Base-by-base conservation (phyloP, 1,284 basidiomycete genomes). In the Melanopsichium pennsylvanicum region DNA sequence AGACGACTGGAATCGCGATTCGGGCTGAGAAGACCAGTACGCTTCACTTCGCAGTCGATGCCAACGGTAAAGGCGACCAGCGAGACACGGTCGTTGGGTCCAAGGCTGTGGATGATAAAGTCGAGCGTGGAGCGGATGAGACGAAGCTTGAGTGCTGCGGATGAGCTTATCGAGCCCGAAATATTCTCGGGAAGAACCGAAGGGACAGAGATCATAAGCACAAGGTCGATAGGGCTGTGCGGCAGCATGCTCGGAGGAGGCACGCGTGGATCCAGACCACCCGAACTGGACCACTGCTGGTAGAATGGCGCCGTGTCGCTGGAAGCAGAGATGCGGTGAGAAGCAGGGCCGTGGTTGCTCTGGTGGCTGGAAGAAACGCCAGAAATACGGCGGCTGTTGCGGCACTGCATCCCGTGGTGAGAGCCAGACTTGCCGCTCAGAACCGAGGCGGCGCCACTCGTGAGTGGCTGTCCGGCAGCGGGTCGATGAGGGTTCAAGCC, bases 221-320 rank as follows among this genome's bases (percentile, higher is more conserved):
- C 91, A 47, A 98, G 85, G 81, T 98, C 95, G 72, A 96, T 84
- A 0, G 93, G 87, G 0, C 93, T 89, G 79, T 97, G 93, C 15
- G 88, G 86, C 3, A 94, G 42, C 44, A 79, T 54, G 26, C 51
- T 62, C 5, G 77, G 77, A 10, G 70, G 71, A 2, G 74, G 61
- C n/a, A 70, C 44, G 19, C 70, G 54, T 4, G 76, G 78, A 55
- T 76, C 72, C 6, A 71, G 56, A 21, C 74, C 76, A 18, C 75
- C 75, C 4, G 75, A 78, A 22, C 66, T 63, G 3, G 72, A 67
- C 75, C 72, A 78, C 37, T 60, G 78, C 67, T 71, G 71, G 34
- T 75, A 55, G 11, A 32, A 35, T 16, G 68, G 62, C 19, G 62
- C 39, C 0, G 47, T 37, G n/a, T 70, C 68, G 44, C 55, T 56